Conservation (phyloP, 768 basidiomycete species). For the Butyriboletus loyo region DNA sequence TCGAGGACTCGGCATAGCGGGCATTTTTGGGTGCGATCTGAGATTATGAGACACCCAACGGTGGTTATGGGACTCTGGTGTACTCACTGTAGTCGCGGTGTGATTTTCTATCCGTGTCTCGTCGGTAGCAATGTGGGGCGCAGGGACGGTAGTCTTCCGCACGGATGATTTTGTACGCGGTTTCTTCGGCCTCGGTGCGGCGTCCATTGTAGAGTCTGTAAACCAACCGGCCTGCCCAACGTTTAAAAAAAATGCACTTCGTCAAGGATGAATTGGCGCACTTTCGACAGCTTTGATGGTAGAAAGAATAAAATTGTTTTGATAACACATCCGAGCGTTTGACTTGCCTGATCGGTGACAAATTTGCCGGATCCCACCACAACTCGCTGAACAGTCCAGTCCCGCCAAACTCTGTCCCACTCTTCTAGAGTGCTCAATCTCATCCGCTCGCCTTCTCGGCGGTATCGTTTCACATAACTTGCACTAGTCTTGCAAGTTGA, state of each 20-base stretch:
- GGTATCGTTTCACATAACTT: slow-evolving; percentile 3
- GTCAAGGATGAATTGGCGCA: not conserved
- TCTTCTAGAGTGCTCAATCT: not conserved
- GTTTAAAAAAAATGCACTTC: not conserved
- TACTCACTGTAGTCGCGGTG: slow-evolving; percentile 18
- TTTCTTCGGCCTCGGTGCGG: slow-evolving; percentile 51
- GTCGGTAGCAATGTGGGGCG: slow-evolving; percentile 6
- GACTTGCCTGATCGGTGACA: slow-evolving; percentile 21
- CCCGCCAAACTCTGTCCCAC: not conserved
- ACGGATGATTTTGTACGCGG: slow-evolving; percentile 46
- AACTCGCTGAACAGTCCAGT: not conserved
- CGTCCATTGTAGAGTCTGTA: slow-evolving; percentile 35
- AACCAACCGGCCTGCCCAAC: not conserved
- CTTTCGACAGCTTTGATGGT: not conserved
- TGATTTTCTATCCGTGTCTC: slow-evolving; percentile 27
- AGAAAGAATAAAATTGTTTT: slow-evolving; percentile 1
- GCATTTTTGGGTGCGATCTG: slow-evolving; percentile 46
- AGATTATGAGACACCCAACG: slow-evolving; percentile 18
- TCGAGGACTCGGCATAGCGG: slow-evolving; percentile 65
- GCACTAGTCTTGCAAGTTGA: slow-evolving; percentile 1
- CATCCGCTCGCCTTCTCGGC: slow-evolving; percentile 1
- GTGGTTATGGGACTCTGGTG: too few species aligned
- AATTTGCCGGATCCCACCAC: not conserved
- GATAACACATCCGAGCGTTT: not conserved
- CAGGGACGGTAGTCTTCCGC: slow-evolving; percentile 16